A percentile compares a stretch with the other conserved stretches of the same genome.
phyloP scores from a whole-genome alignment of 306 rosid genomes.

The Macrotyloma uniflorum region DNA sequence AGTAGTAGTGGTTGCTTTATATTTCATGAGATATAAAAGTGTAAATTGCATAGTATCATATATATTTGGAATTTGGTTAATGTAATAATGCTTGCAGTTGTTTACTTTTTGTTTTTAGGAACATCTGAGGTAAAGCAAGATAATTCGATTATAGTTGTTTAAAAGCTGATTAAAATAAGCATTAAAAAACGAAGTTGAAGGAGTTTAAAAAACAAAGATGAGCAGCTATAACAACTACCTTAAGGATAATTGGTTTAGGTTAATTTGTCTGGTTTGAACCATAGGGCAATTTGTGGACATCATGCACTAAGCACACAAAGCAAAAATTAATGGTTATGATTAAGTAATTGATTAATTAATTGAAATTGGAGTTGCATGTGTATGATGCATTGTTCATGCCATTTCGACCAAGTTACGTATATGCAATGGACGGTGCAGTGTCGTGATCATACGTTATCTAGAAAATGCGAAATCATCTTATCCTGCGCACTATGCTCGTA shows the following conservation, averaged over 20 bases:
- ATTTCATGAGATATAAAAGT: not conserved
- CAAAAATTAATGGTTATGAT: not conserved
- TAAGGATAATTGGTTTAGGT: conserved; percentile 19
- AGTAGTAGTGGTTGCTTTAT: not conserved
- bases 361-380: not conserved
- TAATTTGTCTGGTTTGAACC: not conserved
- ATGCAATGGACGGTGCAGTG: conserved; percentile 34
- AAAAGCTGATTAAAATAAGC: not conserved
- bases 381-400: conserved; percentile 30
- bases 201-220: not conserved
- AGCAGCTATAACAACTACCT: conserved; percentile 31
- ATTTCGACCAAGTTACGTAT: not conserved
- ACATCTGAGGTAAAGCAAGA: not conserved
- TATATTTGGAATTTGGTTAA: not conserved
- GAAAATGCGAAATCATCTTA: not conserved
- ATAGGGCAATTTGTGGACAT: conserved; percentile 3
- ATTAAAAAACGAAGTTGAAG: not conserved
- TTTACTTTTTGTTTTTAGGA: not conserved
- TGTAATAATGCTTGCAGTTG: not conserved
- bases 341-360: not conserved
- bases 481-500: not conserved
- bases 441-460: not conserved
- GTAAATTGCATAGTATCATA: not conserved
- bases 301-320: not conserved
- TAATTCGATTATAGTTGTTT: not conserved